Evolutionary conservation across 2,329 filamentous ascomycete genomes (phyloP).

Genomic region (Passalora sequoiae): DNA sequence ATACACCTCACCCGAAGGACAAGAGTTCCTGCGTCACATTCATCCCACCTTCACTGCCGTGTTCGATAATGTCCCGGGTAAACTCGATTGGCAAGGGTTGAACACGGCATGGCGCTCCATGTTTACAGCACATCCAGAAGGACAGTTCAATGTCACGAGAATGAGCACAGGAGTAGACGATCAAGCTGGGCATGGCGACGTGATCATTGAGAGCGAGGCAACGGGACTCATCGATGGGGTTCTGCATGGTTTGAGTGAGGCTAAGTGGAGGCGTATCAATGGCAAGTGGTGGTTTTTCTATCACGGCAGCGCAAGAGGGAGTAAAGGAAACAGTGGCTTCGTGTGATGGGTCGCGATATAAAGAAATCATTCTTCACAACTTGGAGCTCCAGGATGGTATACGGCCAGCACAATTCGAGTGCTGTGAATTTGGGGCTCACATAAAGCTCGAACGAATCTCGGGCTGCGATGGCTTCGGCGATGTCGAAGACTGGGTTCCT

Average conservation of each 20-base stretch:
- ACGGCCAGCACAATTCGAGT: too few species aligned
- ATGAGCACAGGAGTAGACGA: slow-evolving; percentile 10
- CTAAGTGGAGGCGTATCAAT: slow-evolving; percentile 12
- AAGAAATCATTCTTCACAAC: too few species aligned
- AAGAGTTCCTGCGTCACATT: slow-evolving; percentile 11
- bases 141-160: slow-evolving; percentile 11
- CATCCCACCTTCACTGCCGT: slow-evolving; percentile 11
- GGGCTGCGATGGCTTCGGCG: too few species aligned
- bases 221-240: slow-evolving; percentile 11
- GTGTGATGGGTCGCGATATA: too few species aligned
- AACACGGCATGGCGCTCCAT: slow-evolving; percentile 11
- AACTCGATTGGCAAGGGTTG: slow-evolving; percentile 12
- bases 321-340: slow-evolving; percentile 1
- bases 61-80: slow-evolving; percentile 10
- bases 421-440: too few species aligned
- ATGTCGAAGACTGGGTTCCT: too few species aligned
- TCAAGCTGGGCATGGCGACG: slow-evolving; percentile 9
- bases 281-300: slow-evolving; percentile 16
- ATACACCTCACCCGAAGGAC: slow-evolving; percentile 10
- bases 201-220: slow-evolving; percentile 16
- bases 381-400: too few species aligned
- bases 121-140: slow-evolving; percentile 12
- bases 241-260: slow-evolving; percentile 17
- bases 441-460: too few species aligned
- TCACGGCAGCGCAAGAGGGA: slow-evolving; percentile 9